These are phyloP conservation scores for Apiospora rasikravindrae DNA, from an alignment of 2,329 filamentous ascomycete species.

Conservation along the genomic window DNA sequence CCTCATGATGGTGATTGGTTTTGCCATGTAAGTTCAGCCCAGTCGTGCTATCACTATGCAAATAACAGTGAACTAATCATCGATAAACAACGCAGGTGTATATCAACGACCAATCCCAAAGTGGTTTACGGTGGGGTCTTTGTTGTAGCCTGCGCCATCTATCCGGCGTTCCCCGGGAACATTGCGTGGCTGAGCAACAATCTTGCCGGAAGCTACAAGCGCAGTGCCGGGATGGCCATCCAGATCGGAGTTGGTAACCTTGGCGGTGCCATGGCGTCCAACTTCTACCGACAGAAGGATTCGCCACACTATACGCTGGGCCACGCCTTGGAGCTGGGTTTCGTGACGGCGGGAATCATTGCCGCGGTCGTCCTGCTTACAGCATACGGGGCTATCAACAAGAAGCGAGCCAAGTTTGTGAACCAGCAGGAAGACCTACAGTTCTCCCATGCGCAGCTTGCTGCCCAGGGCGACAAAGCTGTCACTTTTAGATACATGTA, in stretches of 20 bases:
- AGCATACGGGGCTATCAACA: constrained; percentile 64
- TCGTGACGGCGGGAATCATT: constrained; percentile 51
- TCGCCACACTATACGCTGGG: constrained; percentile 55
- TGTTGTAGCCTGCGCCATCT: constrained; percentile 77
- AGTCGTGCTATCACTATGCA: not conserved
- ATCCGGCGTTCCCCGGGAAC: constrained; percentile 78
- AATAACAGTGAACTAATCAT: constrained; percentile 34
- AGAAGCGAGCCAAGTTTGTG: constrained; percentile 55
- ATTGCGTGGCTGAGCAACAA: constrained; percentile 84
- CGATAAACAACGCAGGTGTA: constrained; percentile 51
- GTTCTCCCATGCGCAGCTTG: constrained; percentile 55
- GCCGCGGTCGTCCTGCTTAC: constrained; percentile 51
- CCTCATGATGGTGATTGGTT: constrained; percentile 60
- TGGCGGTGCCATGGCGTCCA: constrained; percentile 70
- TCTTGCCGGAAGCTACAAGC: constrained; percentile 69
- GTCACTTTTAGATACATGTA: constrained; percentile 68
- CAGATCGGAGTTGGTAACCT: constrained; percentile 67
- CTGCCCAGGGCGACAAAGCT: constrained; percentile 64
- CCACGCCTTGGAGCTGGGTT: constrained; percentile 55
- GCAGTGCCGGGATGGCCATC: constrained; percentile 67
- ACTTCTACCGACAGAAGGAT: constrained; percentile 67
- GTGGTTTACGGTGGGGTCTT: constrained; percentile 78
- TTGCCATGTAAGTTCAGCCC: constrained; percentile 51
- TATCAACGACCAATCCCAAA: constrained; percentile 59
- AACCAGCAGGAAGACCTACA: constrained; percentile 47